phyloP scores from a whole-genome alignment of 192 early-diverging fungal species.

The Podochytrium sp. region DNA sequence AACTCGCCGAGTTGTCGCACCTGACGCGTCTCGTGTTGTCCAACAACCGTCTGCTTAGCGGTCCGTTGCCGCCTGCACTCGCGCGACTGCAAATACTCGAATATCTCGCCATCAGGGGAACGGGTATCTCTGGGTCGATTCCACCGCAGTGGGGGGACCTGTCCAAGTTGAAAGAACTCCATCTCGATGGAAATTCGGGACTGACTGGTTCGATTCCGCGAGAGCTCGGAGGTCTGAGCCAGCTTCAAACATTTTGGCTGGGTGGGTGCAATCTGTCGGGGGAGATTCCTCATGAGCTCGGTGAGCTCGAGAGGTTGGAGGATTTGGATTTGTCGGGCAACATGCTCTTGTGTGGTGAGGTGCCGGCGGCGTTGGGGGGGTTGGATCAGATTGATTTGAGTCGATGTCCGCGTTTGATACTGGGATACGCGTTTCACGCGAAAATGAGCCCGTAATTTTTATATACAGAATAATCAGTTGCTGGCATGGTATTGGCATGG shows the following conservation, averaged over 20 bases:
- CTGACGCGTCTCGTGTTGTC: background rate
- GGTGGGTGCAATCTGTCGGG: constrained; percentile 13
- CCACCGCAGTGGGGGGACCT: background rate
- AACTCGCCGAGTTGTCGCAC: background rate
- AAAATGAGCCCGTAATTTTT: too few relatives aligned
- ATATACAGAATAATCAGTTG: too few relatives aligned
- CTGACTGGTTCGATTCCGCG: background rate
- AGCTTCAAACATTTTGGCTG: background rate
- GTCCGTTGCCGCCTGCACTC: background rate
- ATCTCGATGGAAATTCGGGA: background rate
- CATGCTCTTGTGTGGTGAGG: background rate
- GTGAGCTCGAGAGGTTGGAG: background rate
- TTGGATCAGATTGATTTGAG: too few relatives aligned
- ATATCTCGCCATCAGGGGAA: background rate
- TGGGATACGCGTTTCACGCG: too few relatives aligned
- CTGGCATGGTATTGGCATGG: too few relatives aligned
- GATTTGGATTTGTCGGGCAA: background rate
- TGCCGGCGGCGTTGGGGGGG: background rate
- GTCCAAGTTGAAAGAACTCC: background rate
- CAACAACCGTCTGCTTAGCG: background rate
- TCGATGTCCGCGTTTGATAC: too few relatives aligned
- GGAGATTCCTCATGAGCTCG: constrained; percentile 6
- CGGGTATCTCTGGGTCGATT: background rate
- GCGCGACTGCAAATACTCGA: background rate
- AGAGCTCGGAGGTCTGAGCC: background rate